phyloP scores from a whole-genome alignment of 176 grass and related monocot species.

The Puccinellia tenuiflora region DNA sequence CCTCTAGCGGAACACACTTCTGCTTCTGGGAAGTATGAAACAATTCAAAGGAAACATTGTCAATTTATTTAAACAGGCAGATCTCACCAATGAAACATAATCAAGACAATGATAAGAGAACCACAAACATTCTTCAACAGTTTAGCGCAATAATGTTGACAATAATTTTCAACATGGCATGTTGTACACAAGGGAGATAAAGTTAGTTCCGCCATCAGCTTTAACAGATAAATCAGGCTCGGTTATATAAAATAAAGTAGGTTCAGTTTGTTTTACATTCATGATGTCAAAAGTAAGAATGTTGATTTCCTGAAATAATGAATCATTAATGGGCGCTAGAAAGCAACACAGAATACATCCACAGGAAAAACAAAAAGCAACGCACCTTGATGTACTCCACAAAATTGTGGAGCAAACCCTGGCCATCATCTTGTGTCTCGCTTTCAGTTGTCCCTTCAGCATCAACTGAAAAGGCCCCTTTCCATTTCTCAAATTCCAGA shows the following conservation, averaged over 20 bases:
- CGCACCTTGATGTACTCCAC: conserved; percentile 93
- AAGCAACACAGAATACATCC: neutral
- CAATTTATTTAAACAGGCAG: neutral
- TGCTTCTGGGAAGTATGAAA: conserved; percentile 49
- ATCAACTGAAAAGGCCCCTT: conserved; percentile 89
- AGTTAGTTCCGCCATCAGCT: neutral
- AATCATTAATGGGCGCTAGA: neutral
- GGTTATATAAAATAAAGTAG: neutral
- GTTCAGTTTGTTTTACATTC: neutral
- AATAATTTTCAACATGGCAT: neutral
- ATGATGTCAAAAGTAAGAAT: neutral
- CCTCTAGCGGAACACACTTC: conserved; percentile 92
- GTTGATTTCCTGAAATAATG: neutral
- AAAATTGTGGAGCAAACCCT: conserved; percentile 79
- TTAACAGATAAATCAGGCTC: neutral
- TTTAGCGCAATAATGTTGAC: neutral
- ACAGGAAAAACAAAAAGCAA: neutral
- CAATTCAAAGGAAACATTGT: neutral
- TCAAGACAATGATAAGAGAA: neutral
- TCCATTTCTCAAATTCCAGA: conserved; percentile 97
- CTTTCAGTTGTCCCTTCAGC: conserved; percentile 94
- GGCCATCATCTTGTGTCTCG: conserved; percentile 61
- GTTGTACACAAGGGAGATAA: neutral
- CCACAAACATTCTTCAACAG: neutral
- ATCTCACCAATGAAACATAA: neutral